A percentile compares a stretch with the other conserved stretches of the same genome.
These are phyloP conservation scores for Dendrostoma leiphaemia DNA, from an alignment of 2,329 filamentous ascomycete species.

Conservation along the genomic window DNA sequence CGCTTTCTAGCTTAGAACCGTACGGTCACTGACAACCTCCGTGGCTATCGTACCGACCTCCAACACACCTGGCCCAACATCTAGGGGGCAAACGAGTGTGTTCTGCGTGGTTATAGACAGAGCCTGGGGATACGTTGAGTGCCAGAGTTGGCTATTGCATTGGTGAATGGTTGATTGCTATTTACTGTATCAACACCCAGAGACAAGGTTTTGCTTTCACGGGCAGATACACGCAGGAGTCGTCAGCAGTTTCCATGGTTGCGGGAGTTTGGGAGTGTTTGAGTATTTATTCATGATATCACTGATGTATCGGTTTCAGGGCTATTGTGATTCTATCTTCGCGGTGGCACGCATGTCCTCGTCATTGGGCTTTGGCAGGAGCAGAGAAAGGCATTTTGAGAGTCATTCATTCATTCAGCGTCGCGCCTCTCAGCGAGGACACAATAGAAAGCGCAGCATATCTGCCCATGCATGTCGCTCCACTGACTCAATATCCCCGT, in stretches of 20 bases:
- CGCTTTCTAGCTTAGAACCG: neutral
- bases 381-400: neutral
- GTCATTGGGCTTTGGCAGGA: neutral
- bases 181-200: neutral
- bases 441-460: neutral
- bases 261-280: conserved; percentile 14
- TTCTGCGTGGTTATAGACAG: neutral
- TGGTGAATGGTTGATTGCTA: neutral
- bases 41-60: neutral
- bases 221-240: too few species aligned
- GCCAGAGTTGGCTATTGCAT: neutral
- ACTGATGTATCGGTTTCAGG: neutral
- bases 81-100: too few species aligned
- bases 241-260: conserved; percentile 1
- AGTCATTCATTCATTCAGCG: neutral
- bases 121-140: neutral
- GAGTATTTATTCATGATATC: conserved; percentile 6
- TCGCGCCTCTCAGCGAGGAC: neutral
- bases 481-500: neutral
- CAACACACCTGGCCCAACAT: too few species aligned
- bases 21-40: neutral
- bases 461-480: neutral
- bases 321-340: neutral
- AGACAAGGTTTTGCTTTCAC: too few species aligned
- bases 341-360: too few species aligned